These are phyloP conservation scores for Dinochytrium kinnereticum DNA, from an alignment of 371 early-diverging fungal genomes.

Conservation along the genomic window DNA sequence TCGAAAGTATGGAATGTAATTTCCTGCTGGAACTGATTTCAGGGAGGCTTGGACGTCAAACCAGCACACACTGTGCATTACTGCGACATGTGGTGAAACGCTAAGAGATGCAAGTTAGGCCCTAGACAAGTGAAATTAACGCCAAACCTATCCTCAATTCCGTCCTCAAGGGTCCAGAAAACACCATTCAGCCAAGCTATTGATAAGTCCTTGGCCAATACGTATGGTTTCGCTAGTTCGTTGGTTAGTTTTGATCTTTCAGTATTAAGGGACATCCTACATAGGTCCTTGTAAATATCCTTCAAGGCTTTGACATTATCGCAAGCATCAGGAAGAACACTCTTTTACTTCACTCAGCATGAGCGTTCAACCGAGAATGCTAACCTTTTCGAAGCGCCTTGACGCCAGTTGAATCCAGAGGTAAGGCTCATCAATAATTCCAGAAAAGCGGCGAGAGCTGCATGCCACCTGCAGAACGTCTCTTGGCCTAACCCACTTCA, in stretches of 20 bases:
- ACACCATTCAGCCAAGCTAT: neutral
- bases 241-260: neutral
- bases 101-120: neutral
- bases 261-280: neutral
- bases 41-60: constrained; percentile 6
- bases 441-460: neutral
- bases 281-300: neutral
- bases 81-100: neutral
- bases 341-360: too few species aligned
- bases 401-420: neutral
- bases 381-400: constrained; percentile 5
- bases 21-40: neutral
- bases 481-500: neutral
- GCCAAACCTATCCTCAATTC: neutral
- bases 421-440: neutral
- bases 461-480: neutral
- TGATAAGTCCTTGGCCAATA: neutral
- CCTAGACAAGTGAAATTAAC: neutral
- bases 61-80: neutral
- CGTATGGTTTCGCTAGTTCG: neutral
- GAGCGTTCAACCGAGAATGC: neutral
- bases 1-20: constrained; percentile 4
- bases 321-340: neutral
- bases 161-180: neutral
- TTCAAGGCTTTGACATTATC: neutral